phyloP scores from a whole-genome alignment of 495 filamentous ascomycete genomes.

The Bathelium albidoporum region DNA sequence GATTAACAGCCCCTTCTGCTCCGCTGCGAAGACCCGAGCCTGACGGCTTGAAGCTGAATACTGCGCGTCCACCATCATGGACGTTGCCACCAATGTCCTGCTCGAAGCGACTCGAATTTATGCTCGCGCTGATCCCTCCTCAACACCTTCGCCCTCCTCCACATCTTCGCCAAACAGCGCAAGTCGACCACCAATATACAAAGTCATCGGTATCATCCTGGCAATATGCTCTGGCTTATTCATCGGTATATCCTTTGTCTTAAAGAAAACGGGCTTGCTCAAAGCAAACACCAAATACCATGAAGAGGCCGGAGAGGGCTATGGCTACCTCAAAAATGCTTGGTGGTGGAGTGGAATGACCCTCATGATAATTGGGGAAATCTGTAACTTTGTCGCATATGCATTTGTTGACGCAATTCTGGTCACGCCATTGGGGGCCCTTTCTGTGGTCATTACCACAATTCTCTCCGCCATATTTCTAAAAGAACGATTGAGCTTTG shows the following conservation, averaged over 20 bases:
- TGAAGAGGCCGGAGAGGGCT: constrained; percentile 91
- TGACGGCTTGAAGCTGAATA: background rate
- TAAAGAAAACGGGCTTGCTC: constrained; percentile 87
- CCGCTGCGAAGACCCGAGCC: background rate
- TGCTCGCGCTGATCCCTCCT: constrained; percentile 31
- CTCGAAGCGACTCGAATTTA: constrained; percentile 38
- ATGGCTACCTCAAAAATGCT: constrained; percentile 91
- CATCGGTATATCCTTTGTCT: constrained; percentile 88
- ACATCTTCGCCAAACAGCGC: constrained; percentile 14
- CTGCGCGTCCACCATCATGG: constrained; percentile 33
- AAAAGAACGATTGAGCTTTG: constrained; percentile 88
- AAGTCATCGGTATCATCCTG: constrained; percentile 76
- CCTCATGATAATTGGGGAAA: constrained; percentile 92
- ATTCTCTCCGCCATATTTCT: constrained; percentile 91
- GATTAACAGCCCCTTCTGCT: background rate
- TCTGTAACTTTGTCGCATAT: constrained; percentile 96
- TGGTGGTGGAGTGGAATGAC: constrained; percentile 97
- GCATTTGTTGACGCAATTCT: constrained; percentile 95
- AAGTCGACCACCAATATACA: constrained; percentile 55
- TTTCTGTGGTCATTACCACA: constrained; percentile 89
- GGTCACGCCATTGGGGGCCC: constrained; percentile 88
- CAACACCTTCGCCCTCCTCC: constrained; percentile 13
- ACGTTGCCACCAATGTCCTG: constrained; percentile 34
- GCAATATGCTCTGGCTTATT: constrained; percentile 85
- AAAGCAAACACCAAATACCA: constrained; percentile 94